Evolutionary conservation across 2,329 filamentous ascomycete species (phyloP).

Genomic region (Zymoseptoria crescenta): DNA sequence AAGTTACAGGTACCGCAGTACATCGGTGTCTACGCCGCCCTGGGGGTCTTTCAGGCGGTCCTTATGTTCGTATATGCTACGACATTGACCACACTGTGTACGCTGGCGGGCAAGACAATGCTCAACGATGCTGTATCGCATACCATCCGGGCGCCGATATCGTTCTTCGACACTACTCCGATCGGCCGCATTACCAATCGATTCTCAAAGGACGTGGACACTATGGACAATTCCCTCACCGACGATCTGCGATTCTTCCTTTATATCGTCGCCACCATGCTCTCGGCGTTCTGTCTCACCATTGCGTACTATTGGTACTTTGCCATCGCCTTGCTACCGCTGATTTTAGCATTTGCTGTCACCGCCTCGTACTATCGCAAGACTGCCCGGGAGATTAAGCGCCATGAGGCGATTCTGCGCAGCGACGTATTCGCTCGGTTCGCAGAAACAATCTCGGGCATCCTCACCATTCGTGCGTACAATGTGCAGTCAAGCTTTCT

Average conservation of each 20-base stretch:
- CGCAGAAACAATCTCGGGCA: constrained; percentile 80
- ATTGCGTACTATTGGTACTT: constrained; percentile 67
- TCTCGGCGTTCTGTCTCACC: constrained; percentile 74
- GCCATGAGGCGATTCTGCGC: constrained; percentile 79
- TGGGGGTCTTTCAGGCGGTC: constrained; percentile 69
- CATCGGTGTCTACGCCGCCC: constrained; percentile 65
- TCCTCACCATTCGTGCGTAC: constrained; percentile 89
- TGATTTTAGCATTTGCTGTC: constrained; percentile 62
- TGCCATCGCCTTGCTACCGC: constrained; percentile 75
- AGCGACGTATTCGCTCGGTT: constrained; percentile 93
- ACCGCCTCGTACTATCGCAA: constrained; percentile 77
- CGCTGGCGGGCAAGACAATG: constrained; percentile 58
- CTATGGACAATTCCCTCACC: constrained; percentile 52
- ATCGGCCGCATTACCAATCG: constrained; percentile 90
- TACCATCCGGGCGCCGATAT: constrained; percentile 81
- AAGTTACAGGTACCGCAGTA: constrained; percentile 64
- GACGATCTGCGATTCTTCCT: constrained; percentile 61
- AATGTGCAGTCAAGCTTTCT: constrained; percentile 84
- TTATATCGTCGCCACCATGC: constrained; percentile 56
- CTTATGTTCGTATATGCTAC: constrained; percentile 60
- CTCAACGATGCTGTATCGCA: constrained; percentile 65
- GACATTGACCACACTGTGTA: constrained; percentile 36
- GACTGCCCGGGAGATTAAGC: constrained; percentile 84
- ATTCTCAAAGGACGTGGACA: constrained; percentile 90
- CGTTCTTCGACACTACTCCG: constrained; percentile 90